Percentiles rank a stretch among this genome's conserved stretches.
Evolutionary conservation across 73 alveolate genomes (phyloP).

Genomic region (Paramecium tetraurelia): DNA sequence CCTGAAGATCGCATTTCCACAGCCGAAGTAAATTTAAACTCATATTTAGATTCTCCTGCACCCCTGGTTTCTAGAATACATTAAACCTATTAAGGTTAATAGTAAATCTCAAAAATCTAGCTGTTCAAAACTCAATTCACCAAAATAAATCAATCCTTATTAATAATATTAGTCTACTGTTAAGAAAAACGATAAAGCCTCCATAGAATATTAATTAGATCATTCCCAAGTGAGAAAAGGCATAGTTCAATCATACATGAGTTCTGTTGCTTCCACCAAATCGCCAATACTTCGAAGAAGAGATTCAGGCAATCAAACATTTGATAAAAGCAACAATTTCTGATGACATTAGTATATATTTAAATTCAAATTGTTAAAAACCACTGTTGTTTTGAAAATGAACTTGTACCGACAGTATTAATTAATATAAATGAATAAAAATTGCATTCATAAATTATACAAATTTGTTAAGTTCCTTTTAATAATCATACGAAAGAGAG

Average conservation of each 20-base stretch:
- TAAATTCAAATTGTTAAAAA: not conserved
- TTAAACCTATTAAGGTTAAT: not conserved
- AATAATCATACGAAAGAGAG: not conserved
- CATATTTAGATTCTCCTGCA: not conserved
- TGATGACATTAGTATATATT: not conserved
- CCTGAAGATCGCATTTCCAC: constrained; percentile 21
- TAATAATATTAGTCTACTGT: constrained; percentile 1
- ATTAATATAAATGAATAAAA: constrained; percentile 11
- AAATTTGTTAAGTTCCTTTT: not conserved
- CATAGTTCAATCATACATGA: not conserved
- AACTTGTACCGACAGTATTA: not conserved
- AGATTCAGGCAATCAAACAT: constrained; percentile 12
- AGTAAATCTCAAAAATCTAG: not conserved
- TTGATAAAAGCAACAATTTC: not conserved
- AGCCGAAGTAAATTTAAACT: not conserved
- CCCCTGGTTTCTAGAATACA: constrained; percentile 7
- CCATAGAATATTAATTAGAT: constrained; percentile 18
- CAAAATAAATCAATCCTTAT: constrained; percentile 14
- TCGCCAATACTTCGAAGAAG: constrained; percentile 16
- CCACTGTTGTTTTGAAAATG: not conserved
- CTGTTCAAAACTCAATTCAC: not conserved
- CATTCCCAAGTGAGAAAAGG: not conserved
- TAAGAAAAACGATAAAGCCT: not conserved
- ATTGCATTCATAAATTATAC: not conserved
- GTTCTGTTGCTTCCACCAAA: constrained; percentile 27